Conservation (phyloP, 169 alveolate genomes). For the Plasmodium yoelii region DNA sequence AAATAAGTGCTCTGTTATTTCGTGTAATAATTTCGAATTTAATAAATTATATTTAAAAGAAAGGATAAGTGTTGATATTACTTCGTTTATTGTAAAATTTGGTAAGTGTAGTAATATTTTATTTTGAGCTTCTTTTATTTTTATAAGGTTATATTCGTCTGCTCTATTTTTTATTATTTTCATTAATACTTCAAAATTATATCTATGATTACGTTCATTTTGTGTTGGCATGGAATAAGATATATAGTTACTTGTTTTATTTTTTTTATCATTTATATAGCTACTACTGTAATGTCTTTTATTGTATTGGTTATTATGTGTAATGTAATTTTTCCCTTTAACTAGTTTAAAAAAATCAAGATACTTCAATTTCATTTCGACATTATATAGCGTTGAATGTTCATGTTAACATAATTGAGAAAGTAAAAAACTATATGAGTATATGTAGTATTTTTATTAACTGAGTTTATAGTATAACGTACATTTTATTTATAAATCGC, state of each 20-base stretch:
- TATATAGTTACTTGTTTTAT: conserved; percentile 24
- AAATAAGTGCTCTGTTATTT: conserved; percentile 36
- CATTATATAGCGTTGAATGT: too few relatives aligned
- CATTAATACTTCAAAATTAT: conserved; percentile 62
- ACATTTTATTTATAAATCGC: too few relatives aligned
- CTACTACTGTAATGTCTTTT: conserved; percentile 13
- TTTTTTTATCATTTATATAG: conserved; percentile 13
- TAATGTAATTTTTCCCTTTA: conserved; percentile 15
- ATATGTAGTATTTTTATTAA: too few relatives aligned
- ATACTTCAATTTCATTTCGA: conserved; percentile 15
- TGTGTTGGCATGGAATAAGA: conserved; percentile 20
- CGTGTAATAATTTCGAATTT: conserved; percentile 12
- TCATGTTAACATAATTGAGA: too few relatives aligned
- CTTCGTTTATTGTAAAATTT: conserved; percentile 50
- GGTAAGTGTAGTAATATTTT: conserved; percentile 51
- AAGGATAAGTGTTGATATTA: conserved; percentile 42
- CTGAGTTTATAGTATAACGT: too few relatives aligned
- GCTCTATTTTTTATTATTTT: conserved; percentile 64
- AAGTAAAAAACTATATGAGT: too few relatives aligned
- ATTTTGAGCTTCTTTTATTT: conserved; percentile 56
- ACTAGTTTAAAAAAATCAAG: conserved; percentile 2
- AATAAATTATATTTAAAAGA: conserved; percentile 46
- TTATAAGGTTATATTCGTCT: conserved; percentile 65
- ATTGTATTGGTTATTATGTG: not conserved
- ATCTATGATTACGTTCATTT: conserved; percentile 36